A percentile compares a stretch with the other conserved stretches of the same genome.
Evolutionary conservation across 768 basidiomycete genomes (phyloP).

Genomic region (Boletus subcaerulescens): DNA sequence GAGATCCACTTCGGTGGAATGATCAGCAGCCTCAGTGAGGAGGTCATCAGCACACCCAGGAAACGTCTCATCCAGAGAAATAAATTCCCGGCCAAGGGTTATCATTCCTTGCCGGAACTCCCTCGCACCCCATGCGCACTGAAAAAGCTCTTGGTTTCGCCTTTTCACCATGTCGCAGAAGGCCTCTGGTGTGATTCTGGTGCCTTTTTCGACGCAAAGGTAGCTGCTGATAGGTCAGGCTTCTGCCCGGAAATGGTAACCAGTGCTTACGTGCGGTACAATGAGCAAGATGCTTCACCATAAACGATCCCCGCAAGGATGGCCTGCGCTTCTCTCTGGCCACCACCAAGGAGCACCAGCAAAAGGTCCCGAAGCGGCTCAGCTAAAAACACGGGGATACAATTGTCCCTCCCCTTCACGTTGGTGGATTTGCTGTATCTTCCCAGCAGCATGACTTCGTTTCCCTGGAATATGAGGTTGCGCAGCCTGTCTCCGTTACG

Average conservation of each 20-base stretch:
- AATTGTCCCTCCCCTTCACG: not conserved
- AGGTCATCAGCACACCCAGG: not conserved
- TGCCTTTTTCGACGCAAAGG: not conserved
- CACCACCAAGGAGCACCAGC: not conserved
- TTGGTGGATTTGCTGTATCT: not conserved
- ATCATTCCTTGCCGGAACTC: not conserved
- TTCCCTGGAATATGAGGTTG: not conserved
- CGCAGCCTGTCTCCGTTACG: not conserved
- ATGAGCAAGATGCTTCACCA: not conserved
- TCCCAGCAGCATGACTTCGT: not conserved
- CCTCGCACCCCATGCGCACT: not conserved
- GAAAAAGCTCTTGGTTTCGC: not conserved
- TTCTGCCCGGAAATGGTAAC: too few species aligned
- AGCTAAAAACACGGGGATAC: not conserved
- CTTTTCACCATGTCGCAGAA: not conserved
- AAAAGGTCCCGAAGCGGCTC: not conserved
- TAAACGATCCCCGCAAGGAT: not conserved
- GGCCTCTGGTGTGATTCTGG: rapidly evolving
- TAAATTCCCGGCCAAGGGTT: not conserved
- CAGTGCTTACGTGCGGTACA: not conserved
- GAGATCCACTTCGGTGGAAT: constrained; percentile 3
- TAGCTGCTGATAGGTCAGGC: not conserved
- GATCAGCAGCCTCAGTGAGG: not conserved
- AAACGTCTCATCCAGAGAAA: not conserved
- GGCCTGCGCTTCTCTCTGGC: not conserved